Evolutionary conservation across 2,329 filamentous ascomycete genomes (phyloP), one percentile per base, ranked within the genome.

Genomic region (Juglanconis oblonga): DNA sequence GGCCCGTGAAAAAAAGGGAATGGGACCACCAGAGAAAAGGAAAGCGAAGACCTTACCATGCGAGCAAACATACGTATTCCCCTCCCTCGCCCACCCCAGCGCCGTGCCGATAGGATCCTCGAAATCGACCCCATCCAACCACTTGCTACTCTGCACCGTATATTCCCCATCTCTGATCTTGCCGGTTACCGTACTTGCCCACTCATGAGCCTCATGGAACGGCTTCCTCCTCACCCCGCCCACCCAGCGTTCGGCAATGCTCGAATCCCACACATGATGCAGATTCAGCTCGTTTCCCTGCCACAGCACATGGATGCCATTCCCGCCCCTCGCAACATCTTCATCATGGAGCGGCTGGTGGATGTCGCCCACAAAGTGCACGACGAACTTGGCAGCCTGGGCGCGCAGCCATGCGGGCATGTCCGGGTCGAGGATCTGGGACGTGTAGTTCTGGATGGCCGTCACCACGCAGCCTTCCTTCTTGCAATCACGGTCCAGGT

Each of bases 231-330:
- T 74, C 48, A 76, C 70, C n/a, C 80, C 83, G 2, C 87, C 87
- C 1, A 88, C 76, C 67, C 84, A 74, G 68, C 87, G 83, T 73
- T 89, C 87, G 0, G 85, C 81, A 63, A 91, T 91, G 65, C 81
- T 83, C 56, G 82, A 85, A 69, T 92, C 89, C 89, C 89, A 92
- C 14, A 91, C 83, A 60, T 87, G 81, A 68, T 92, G 89, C 47
- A 92, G 78, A 69, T 92, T 92, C 58, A 83, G 79, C 33, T 77
- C 72, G 35, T 73, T 71, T 3, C 79, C 80, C 32, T 85, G 77
- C 74, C 87, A 92, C 14, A 74, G 76, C 1, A 92, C 88, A 13
- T 78, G 71, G 66, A 92, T 88, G 10, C 81, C 81, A 66, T 92
- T 92, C 0, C 89, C 89, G 57, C 89, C 89, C 29, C 80, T 75